These are phyloP conservation scores for Podaxis pistillaris DNA, from an alignment of 768 basidiomycete species.

Conservation along the genomic window DNA sequence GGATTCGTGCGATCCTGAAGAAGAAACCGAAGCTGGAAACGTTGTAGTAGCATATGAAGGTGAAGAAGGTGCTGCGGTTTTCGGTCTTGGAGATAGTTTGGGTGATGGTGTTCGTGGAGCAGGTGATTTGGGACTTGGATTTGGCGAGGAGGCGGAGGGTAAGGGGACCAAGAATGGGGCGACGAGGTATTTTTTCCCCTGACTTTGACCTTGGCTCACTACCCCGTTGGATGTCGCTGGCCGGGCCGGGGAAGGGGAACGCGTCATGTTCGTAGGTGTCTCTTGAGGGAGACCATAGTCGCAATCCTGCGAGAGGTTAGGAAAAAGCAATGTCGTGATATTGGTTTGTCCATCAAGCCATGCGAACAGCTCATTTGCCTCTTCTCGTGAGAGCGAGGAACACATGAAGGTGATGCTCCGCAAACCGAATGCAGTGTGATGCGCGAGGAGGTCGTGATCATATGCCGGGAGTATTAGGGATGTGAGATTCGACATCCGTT, in stretches of 20 bases:
- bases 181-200: conserved; percentile 5
- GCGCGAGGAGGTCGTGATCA: conserved; percentile 38
- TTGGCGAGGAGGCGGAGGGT: neutral
- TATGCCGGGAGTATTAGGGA: conserved; percentile 41
- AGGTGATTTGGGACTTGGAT: neutral
- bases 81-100: conserved; percentile 3
- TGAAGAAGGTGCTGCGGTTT: conserved; percentile 7
- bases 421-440: conserved; percentile 43
- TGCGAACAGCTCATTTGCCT: conserved; percentile 33
- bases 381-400: conserved; percentile 27
- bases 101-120: neutral
- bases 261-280: neutral
- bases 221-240: neutral
- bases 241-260: neutral
- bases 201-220: neutral
- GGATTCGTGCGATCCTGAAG: neutral
- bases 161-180: conserved; percentile 7
- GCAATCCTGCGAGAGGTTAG: conserved; percentile 30
- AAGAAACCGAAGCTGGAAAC: conserved; percentile 17
- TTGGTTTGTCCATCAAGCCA: conserved; percentile 45
- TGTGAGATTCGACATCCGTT: conserved; percentile 44
- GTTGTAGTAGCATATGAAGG: conserved; percentile 11
- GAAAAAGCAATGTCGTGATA: conserved; percentile 37
- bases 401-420: conserved; percentile 37
- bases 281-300: conserved; percentile 15